Evolutionary conservation across 805 yeast species (phyloP), one percentile per base, ranked within the genome.

Genomic region (Ogataea ganodermae): DNA sequence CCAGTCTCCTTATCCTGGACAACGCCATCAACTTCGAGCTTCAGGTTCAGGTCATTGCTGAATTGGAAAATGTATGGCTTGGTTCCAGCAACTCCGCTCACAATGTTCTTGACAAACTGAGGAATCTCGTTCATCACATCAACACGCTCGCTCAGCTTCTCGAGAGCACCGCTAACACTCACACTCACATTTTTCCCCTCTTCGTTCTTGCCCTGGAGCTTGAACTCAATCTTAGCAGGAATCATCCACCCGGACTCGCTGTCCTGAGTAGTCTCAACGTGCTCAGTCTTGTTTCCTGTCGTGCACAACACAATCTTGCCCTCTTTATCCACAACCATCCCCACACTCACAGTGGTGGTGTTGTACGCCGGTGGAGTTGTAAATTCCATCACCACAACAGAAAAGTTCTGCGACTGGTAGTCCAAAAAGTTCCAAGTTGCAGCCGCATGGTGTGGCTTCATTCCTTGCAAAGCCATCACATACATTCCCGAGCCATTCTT

Each of bases 361-460:
- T 87, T 96, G 67, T 94, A 94, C 1, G 96, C 84, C 48, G 73
- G 82, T 23, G 99, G 99, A 7, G 99, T 94, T 37, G 91, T 86
- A 73, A 89, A 94, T 69, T 94, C 97, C 97, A 94, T 94, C 55
- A 87, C 78, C 14, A 90, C 83, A 9, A 88, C 96, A 28, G 92
- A 75, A 57, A 78, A 74, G 32, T 81, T 72, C 43, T 81, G 77
- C 16, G 94, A 85, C 65, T 89, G 96, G 77, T 87, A 92, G 69
- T 89, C 86, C 52, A 88, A 70, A 66, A 94, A 94, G 70, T 92
- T 94, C 99, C 99, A 94, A 18, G 89, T 71, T 51, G 96, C 89
- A 47, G 99, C 99, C 28, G 97, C 97, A 70, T 94, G 99, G 69
- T 94, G 97, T 7, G 99, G 99, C 69, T 94, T 94, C 98, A 94